phyloP scores from a whole-genome alignment of 768 basidiomycete species.

The Suillus clintonianus region DNA sequence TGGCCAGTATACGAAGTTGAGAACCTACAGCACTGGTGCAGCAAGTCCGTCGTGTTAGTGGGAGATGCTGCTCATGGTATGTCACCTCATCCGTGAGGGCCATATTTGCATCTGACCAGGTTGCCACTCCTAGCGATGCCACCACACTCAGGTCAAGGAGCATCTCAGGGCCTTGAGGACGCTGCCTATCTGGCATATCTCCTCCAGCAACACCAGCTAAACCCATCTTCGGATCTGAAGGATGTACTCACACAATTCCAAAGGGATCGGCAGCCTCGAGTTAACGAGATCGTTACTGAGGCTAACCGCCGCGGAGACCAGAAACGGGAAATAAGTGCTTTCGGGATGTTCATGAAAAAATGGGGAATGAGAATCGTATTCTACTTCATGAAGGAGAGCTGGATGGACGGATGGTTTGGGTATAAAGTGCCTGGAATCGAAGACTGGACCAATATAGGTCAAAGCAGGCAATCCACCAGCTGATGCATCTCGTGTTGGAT shows the following conservation, averaged over 20 bases:
- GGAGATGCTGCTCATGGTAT: constrained; percentile 35
- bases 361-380: constrained; percentile 28
- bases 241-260: constrained; percentile 23
- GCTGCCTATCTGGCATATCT: constrained; percentile 32
- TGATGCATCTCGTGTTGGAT: neutral
- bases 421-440: constrained; percentile 32
- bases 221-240: constrained; percentile 15
- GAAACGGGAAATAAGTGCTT: constrained; percentile 21
- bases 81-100: neutral
- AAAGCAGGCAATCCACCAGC: neutral
- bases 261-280: constrained; percentile 21
- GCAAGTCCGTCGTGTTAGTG: constrained; percentile 27
- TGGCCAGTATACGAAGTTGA: constrained; percentile 30
- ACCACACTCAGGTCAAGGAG: constrained; percentile 33
- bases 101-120: neutral
- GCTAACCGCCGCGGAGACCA: constrained; percentile 25
- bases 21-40: constrained; percentile 26
- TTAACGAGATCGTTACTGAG: constrained; percentile 27
- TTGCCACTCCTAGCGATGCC: constrained; percentile 26
- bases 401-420: constrained; percentile 30
- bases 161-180: constrained; percentile 32
- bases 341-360: constrained; percentile 21
- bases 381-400: constrained; percentile 24
- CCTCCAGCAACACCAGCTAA: constrained; percentile 15
- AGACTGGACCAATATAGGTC: constrained; percentile 15